Percentiles rank a stretch among this genome's conserved stretches.
Evolutionary conservation across 2,329 filamentous ascomycete species (phyloP).

Genomic region (Cladosporium colombiae): DNA sequence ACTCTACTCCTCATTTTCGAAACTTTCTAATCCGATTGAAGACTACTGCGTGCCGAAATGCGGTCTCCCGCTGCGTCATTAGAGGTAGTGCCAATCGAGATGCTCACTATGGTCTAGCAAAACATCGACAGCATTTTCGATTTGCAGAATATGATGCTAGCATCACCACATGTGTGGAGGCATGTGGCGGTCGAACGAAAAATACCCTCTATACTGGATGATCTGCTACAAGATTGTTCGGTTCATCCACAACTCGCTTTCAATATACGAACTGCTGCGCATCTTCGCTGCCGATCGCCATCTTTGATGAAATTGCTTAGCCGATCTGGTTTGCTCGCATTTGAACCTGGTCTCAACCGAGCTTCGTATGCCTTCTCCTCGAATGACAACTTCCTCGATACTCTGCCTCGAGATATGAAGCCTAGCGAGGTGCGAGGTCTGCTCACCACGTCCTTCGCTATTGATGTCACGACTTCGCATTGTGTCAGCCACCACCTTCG

Average conservation of each 20-base stretch:
- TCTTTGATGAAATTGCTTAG: not conserved
- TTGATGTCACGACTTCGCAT: not conserved
- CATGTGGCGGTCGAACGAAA: slow-evolving; percentile 9
- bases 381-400: not conserved
- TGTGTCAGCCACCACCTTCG: not conserved
- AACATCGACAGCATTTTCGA: not conserved
- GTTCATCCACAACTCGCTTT: slow-evolving; percentile 8
- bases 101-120: slow-evolving; percentile 4
- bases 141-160: slow-evolving; percentile 5
- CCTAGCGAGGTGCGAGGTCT: not conserved
- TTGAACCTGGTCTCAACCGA: not conserved
- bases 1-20: not conserved
- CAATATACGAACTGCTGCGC: not conserved
- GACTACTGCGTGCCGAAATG: not conserved
- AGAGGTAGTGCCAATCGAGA: slow-evolving; percentile 8
- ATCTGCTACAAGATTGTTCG: not conserved
- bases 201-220: slow-evolving; percentile 1
- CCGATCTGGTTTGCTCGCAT: not conserved
- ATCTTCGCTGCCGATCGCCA: slow-evolving; percentile 3
- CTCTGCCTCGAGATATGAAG: not conserved
- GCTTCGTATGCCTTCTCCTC: fast-evolving
- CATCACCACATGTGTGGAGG: slow-evolving; percentile 10
- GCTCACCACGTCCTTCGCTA: not conserved
- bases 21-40: not conserved
- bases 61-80: not conserved